Conservation (phyloP, 208 protist species). For the Kentomonas sorsogonicus region DNA sequence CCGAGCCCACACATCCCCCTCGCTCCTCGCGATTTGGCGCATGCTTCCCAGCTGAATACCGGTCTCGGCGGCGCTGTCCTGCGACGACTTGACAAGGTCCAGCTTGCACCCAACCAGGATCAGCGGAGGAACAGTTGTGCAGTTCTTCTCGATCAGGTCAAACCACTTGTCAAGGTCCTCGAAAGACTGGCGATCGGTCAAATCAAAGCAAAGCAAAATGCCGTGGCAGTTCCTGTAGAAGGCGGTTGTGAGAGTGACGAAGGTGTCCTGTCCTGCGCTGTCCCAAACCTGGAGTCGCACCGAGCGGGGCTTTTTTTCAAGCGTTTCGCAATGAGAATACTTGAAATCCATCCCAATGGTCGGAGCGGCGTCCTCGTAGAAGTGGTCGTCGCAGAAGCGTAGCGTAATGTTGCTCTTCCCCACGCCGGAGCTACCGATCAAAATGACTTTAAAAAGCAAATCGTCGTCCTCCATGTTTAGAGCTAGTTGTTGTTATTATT, state of each 20-base stretch:
- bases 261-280: conserved; percentile 87
- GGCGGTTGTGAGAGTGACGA: conserved; percentile 85
- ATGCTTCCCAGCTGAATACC: too few relatives aligned
- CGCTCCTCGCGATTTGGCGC: conserved; percentile 70
- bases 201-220: conserved; percentile 95
- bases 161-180: conserved; percentile 86
- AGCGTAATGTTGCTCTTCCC: conserved; percentile 88
- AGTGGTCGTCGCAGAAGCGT: conserved; percentile 82
- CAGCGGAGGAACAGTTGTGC: conserved; percentile 52
- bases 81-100: conserved; percentile 67
- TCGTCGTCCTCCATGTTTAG: not conserved
- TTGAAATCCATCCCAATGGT: conserved; percentile 89
- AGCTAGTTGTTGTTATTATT: too few relatives aligned
- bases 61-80: too few relatives aligned
- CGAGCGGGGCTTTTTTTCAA: conserved; percentile 57
- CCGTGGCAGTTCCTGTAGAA: conserved; percentile 91
- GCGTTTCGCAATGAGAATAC: conserved; percentile 66
- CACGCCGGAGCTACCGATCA: conserved; percentile 86
- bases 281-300: conserved; percentile 90
- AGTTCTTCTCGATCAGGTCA: conserved; percentile 59
- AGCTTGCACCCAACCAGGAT: conserved; percentile 86
- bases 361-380: conserved; percentile 74
- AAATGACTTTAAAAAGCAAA: not conserved
- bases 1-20: conserved; percentile 79
- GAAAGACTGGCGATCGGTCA: conserved; percentile 90